These are phyloP conservation scores for Penstemon eatonii DNA, from an alignment of 257 asterid genomes.

Conservation along the genomic window DNA sequence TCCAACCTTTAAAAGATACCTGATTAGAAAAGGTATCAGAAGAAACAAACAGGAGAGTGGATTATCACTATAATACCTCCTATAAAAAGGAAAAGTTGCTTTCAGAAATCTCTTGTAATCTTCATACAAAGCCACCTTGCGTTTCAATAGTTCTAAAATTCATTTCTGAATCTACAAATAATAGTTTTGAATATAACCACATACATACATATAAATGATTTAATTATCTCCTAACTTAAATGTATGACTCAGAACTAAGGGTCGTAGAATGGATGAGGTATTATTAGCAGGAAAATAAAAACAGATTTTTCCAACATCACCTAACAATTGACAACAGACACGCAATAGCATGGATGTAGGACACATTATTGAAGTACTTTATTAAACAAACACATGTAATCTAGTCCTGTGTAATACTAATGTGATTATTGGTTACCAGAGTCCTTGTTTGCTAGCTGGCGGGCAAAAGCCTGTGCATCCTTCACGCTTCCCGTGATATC, in stretches of 20 bases:
- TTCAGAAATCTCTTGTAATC: conserved; percentile 16
- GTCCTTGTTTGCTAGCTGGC: conserved; percentile 83
- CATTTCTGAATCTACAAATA: not conserved
- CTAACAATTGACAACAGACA: not conserved
- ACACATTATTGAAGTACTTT: conserved; percentile 8
- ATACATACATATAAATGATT: conserved; percentile 6
- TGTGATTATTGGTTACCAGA: conserved; percentile 42
- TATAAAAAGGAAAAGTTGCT: not conserved
- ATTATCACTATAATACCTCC: not conserved
- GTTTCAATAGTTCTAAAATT: not conserved
- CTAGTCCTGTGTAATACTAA: not conserved
- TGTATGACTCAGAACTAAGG: conserved; percentile 12
- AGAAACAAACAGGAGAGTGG: not conserved
- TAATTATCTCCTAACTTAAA: conserved; percentile 3
- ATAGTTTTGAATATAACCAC: not conserved
- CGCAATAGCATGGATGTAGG: conserved; percentile 1
- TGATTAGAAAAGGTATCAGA: not conserved
- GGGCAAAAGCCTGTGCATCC: conserved; percentile 87
- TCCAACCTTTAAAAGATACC: not conserved
- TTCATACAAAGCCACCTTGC: conserved; percentile 19
- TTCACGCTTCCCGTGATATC: conserved; percentile 85
- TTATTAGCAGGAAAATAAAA: not conserved
- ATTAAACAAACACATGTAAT: conserved; percentile 1
- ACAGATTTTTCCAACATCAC: conserved; percentile 4
- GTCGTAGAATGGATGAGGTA: not conserved